phyloP scores from a whole-genome alignment of 2,329 filamentous ascomycete genomes.

The Ceratocystiopsis sp. region DNA sequence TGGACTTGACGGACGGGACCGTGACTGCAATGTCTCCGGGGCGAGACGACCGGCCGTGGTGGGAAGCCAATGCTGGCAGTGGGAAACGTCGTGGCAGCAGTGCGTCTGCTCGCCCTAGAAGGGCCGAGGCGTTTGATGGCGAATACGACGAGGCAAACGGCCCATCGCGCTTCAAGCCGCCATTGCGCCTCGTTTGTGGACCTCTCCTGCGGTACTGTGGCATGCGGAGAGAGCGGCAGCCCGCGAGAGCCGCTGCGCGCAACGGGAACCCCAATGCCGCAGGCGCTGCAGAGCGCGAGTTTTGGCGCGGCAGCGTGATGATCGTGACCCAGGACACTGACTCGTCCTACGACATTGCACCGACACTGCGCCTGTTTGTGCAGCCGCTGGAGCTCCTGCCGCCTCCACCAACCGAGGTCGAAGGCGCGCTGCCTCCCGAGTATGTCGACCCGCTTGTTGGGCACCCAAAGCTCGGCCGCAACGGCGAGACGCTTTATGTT shows the following conservation, averaged over 20 bases:
- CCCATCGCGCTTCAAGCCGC: conserved; percentile 63
- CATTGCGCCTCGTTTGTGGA: conserved; percentile 74
- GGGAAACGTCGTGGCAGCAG: conserved; percentile 29
- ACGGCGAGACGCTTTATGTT: conserved; percentile 75
- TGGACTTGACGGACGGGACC: conserved; percentile 36
- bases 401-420: conserved; percentile 54
- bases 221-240: conserved; percentile 45
- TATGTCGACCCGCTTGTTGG: conserved; percentile 84
- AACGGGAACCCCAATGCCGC: conserved; percentile 13
- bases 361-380: conserved; percentile 67
- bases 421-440: conserved; percentile 52
- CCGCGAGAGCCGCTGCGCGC: conserved; percentile 20
- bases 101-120: conserved; percentile 29
- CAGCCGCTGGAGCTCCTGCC: conserved; percentile 72
- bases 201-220: conserved; percentile 83
- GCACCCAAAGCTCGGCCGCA: conserved; percentile 67
- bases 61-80: conserved; percentile 38
- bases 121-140: conserved; percentile 47
- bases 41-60: conserved; percentile 45
- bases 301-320: conserved; percentile 90
- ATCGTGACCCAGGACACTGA: conserved; percentile 78
- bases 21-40: conserved; percentile 6
- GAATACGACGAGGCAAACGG: conserved; percentile 47
- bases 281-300: conserved; percentile 40
- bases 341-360: conserved; percentile 66